Conservation (phyloP, 164 flowering plant species). For the Pachysandra terminalis region DNA sequence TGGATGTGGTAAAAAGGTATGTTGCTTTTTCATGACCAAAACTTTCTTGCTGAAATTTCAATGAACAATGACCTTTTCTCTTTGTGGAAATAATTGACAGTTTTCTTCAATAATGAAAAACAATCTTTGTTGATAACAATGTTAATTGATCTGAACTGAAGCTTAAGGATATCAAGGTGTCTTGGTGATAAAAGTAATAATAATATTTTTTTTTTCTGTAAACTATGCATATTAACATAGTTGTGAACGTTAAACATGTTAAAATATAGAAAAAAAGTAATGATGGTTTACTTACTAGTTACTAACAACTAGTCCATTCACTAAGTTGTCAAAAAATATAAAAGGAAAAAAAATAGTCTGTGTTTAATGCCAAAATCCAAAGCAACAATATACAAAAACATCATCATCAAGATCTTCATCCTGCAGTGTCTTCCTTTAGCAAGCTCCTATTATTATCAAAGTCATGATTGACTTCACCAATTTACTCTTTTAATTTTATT, state of each 20-base stretch:
- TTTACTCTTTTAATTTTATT: no score
- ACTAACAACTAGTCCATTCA: no score
- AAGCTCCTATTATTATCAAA: background rate
- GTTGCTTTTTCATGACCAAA: background rate
- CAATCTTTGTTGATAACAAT: background rate
- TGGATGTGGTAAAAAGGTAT: constrained; percentile 26
- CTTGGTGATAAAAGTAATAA: no score
- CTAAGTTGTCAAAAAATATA: background rate
- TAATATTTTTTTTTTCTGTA: no score
- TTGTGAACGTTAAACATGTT: no score
- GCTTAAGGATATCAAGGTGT: background rate
- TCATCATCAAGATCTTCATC: background rate
- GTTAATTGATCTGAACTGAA: background rate
- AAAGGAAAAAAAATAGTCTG: background rate
- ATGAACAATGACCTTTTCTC: background rate
- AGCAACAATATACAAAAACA: no score
- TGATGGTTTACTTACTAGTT: no score
- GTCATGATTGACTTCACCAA: no score
- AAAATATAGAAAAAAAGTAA: background rate
- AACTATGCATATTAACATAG: no score
- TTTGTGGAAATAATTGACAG: background rate
- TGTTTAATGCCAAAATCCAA: background rate
- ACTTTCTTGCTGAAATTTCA: background rate
- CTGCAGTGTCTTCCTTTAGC: background rate
- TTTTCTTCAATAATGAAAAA: background rate